Conservation (phyloP, 2,329 filamentous ascomycete genomes). For the Aspergillus uvarum region DNA sequence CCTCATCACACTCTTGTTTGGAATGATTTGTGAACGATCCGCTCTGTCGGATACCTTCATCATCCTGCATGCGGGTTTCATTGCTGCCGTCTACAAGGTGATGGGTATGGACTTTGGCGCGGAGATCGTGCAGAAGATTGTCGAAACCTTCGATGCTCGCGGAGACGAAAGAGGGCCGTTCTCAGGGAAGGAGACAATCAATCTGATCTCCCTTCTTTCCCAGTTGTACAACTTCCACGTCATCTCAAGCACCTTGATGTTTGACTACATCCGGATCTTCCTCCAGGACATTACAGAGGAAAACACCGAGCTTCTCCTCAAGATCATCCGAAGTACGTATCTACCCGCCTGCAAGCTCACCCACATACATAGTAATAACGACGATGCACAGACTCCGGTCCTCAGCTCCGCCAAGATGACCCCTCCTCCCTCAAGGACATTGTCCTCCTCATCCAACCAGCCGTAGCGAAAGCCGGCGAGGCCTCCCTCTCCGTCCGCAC, state of each 20-base stretch:
- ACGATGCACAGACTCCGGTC: constrained; percentile 61
- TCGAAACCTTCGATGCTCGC: constrained; percentile 69
- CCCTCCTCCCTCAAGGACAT: constrained; percentile 86
- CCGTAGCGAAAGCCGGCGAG: constrained; percentile 66
- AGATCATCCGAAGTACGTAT: constrained; percentile 67
- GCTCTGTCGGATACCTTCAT: constrained; percentile 83
- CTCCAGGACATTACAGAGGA: constrained; percentile 73
- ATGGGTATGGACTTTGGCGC: constrained; percentile 88
- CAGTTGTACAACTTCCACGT: constrained; percentile 93
- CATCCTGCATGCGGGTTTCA: constrained; percentile 85
- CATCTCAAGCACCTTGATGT: constrained; percentile 76
- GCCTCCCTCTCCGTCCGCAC: constrained; percentile 78
- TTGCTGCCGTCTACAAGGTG: constrained; percentile 81
- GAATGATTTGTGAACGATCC: constrained; percentile 76
- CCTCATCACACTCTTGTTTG: constrained; percentile 73
- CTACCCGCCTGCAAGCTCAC: background rate
- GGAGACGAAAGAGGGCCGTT: constrained; percentile 51
- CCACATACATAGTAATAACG: background rate
- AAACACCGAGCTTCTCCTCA: constrained; percentile 84
- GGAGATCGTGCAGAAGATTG: constrained; percentile 74
- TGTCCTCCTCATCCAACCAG: constrained; percentile 72
- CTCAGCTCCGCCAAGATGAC: constrained; percentile 83
- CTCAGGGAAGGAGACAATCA: constrained; percentile 63
- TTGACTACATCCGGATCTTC: constrained; percentile 84
- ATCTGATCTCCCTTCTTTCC: constrained; percentile 78